Conservation (phyloP, 352 stramenopile species). For the Halophytophthora batemanensis region DNA sequence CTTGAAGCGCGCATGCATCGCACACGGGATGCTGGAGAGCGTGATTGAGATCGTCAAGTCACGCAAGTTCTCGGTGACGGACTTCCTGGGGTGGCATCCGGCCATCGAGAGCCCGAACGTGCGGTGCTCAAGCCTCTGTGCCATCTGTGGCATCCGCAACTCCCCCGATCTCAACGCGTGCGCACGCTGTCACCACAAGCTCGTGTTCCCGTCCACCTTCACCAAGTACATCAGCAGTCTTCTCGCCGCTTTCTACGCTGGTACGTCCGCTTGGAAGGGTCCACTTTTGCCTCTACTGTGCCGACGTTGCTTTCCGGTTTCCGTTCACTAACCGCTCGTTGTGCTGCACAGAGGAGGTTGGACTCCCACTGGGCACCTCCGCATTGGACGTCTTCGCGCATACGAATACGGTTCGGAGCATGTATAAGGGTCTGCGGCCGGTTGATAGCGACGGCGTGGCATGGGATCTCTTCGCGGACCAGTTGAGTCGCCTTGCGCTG, state of each 20-base stretch:
- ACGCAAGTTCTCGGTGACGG: slow-evolving; percentile 65
- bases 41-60: slow-evolving; percentile 50
- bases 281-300: not conserved
- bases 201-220: slow-evolving; percentile 71
- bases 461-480: slow-evolving; percentile 66
- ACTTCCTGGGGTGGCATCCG: slow-evolving; percentile 82
- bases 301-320: not conserved
- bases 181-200: slow-evolving; percentile 46
- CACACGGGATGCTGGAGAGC: slow-evolving; percentile 52
- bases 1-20: slow-evolving; percentile 59
- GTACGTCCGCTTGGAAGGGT: slow-evolving; percentile 20
- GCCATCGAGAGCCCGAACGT: slow-evolving; percentile 69
- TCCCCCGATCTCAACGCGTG: slow-evolving; percentile 55
- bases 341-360: slow-evolving; percentile 54
- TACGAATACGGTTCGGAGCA: slow-evolving; percentile 52
- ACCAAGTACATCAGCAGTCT: slow-evolving; percentile 77
- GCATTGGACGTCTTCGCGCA: slow-evolving; percentile 75
- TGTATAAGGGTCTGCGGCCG: slow-evolving; percentile 73
- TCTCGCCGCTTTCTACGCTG: slow-evolving; percentile 69
- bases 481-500: slow-evolving; percentile 40
- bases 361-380: slow-evolving; percentile 62
- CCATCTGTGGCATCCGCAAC: slow-evolving; percentile 73
- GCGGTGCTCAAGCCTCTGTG: slow-evolving; percentile 69
- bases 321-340: not conserved
- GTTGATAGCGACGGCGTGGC: slow-evolving; percentile 57